Evolutionary conservation across 345 rosid species (phyloP), one percentile per base, ranked within the genome.

Genomic region (Melaleuca alternifolia): DNA sequence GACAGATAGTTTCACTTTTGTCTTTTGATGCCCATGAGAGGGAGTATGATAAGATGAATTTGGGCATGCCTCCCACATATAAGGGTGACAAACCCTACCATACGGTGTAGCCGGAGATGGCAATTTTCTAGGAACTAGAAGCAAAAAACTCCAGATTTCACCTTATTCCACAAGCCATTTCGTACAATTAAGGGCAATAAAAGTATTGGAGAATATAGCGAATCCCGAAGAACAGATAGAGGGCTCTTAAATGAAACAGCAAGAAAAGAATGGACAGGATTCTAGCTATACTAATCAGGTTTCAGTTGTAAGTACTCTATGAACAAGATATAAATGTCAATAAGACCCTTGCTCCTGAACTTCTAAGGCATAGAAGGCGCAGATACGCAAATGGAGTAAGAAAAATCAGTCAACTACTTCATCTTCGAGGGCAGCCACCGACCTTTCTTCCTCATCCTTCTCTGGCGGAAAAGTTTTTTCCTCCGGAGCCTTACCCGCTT

Each of bases 371-470:
- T 37, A 33, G 46, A 65, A 65, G 79, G 46, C 44, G 11, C 24
- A 65, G 46, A 37, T 85, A 84, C 85, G 83, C 87, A 86, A 88
- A 53, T 81, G 81, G 83, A 52, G n/a, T 21, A 88, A 93, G n/a
- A 94, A 46, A 95, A 96, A 91, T 95, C 93, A 93, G 95, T 95
- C 86, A 88, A 87, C 89, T 93, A 95, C 92, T 92, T 96, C 94
- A 96, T 92, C 90, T 95, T 96, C 6, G 96, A 96, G 88, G 98
- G 98, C 2, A 97, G 99, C 99, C 99, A 95, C 62, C 93, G 89
- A 52, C 98, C 99, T 92, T 92, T 96, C 97, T 96, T 96, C 93
- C 99, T 93, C 95, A 96, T 44, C 89, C 90, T 93, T 84, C 97
- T 90, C 92, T 96, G 95, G 84, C 93, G 94, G 82, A 94, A 56